Conservation (phyloP, 441 rosid genomes). For the Pelargonium australe region DNA sequence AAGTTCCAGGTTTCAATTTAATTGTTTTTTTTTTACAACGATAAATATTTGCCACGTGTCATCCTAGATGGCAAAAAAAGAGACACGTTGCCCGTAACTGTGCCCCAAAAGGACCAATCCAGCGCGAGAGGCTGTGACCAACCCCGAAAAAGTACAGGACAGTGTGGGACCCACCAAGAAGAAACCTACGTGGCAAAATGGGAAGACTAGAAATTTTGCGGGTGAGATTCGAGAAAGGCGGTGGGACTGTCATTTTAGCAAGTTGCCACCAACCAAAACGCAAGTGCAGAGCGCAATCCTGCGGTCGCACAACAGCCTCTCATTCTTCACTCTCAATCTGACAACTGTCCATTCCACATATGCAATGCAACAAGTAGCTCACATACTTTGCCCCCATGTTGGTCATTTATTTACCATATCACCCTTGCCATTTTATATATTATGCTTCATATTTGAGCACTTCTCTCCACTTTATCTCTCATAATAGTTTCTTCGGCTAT, state of each 20-base stretch:
- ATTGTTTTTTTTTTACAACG: background rate
- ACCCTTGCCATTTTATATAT: too few relatives aligned
- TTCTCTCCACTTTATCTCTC: too few relatives aligned
- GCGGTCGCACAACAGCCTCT: background rate
- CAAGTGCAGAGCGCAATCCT: background rate
- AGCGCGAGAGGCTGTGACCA: background rate
- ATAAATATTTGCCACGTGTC: background rate
- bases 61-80: background rate
- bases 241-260: background rate
- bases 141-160: background rate
- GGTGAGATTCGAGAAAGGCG: background rate
- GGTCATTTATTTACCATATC: background rate
- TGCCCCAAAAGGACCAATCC: background rate
- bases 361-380: background rate
- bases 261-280: background rate
- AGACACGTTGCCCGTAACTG: background rate
- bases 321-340: background rate
- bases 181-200: background rate
- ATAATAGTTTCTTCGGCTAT: too few relatives aligned
- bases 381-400: background rate
- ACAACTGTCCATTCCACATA: background rate
- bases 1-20: too few relatives aligned
- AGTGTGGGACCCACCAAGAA: background rate
- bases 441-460: too few relatives aligned
- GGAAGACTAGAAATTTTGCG: background rate